Evolutionary conservation across 305 asterid species (phyloP), one percentile per base, ranked within the genome.

Genomic region (Ilex paraguariensis): DNA sequence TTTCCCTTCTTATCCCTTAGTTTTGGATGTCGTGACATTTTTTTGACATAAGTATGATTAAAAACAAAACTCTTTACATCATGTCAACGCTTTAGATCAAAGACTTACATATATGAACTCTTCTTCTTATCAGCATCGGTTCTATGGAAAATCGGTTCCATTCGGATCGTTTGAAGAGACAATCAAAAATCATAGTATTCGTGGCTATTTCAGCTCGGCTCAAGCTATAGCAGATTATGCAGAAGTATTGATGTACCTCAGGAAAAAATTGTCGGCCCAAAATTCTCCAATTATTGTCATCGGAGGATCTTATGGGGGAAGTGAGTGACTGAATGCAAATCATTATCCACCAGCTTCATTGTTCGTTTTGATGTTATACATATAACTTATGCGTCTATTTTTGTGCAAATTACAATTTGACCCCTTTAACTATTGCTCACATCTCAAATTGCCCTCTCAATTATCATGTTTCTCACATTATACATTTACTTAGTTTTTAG

Each of bases 181-280:
- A 0, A 17, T 52, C 0, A 15, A 52, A 14, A 52, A 52, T 2
- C 13, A 14, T 14, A 16, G 5, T 14, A 52, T 10, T 52, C 21
- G 56, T 1, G 56, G 56, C 3, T 52, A 52, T 52, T 52, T 52
- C 30, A 52, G 2, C 56, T 52, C 56, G 6, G 56, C 56, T 52
- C 56, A 52, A 14, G 56, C 56, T 52, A 52, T 52, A 14, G 56
- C 56, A n/a, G 56, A 52, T 52, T 52, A 52, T 52, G 56, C 56
- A 14, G 56, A 52, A 0, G 56, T 52, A 0, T 0, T 52, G 7
- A 0, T 52, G 5, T 3, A 52, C 4, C 30, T 52, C 30, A 14
- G 16, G 13, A 52, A 52, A 10, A 52, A 52, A 52, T 16, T 52
- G n/a, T 52, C 56, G 0, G 56, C 56, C 4, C 9, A 10, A 3